Conservation (phyloP, 805 yeast genomes). For the Isabelozyma gotoi region DNA sequence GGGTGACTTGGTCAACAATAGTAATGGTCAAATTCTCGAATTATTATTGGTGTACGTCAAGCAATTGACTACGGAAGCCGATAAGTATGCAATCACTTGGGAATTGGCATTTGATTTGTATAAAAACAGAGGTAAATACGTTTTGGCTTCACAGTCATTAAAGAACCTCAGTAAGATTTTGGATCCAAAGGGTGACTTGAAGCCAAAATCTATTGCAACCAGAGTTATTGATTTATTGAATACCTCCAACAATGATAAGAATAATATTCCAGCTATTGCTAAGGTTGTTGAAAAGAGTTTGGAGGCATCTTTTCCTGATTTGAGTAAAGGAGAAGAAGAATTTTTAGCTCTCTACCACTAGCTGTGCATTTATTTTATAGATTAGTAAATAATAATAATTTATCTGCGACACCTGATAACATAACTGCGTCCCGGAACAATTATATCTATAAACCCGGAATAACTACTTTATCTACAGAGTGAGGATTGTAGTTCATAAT, state of each 20-base stretch:
- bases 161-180: conserved; percentile 40
- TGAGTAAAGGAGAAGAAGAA: conserved; percentile 16
- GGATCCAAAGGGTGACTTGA: conserved; percentile 19
- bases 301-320: conserved; percentile 32
- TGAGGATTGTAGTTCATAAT: no score
- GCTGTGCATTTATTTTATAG: conserved; percentile 1
- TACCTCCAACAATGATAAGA: conserved; percentile 30
- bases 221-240: conserved; percentile 32
- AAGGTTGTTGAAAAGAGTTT: conserved; percentile 41
- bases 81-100: conserved; percentile 38
- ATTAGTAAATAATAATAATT: not conserved
- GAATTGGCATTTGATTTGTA: conserved; percentile 41
- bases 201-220: conserved; percentile 21
- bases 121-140: conserved; percentile 43
- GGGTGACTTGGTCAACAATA: conserved; percentile 19
- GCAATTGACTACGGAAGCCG: conserved; percentile 44
- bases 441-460: no score
- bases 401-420: no score
- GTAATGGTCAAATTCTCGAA: conserved; percentile 40
- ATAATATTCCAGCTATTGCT: conserved; percentile 46
- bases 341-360: conserved; percentile 12
- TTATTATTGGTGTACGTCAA: conserved; percentile 41
- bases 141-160: conserved; percentile 45
- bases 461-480: no score
- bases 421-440: no score